These are phyloP conservation scores for Candida ulmi DNA, from an alignment of 805 yeast species.

Conservation along the genomic window DNA sequence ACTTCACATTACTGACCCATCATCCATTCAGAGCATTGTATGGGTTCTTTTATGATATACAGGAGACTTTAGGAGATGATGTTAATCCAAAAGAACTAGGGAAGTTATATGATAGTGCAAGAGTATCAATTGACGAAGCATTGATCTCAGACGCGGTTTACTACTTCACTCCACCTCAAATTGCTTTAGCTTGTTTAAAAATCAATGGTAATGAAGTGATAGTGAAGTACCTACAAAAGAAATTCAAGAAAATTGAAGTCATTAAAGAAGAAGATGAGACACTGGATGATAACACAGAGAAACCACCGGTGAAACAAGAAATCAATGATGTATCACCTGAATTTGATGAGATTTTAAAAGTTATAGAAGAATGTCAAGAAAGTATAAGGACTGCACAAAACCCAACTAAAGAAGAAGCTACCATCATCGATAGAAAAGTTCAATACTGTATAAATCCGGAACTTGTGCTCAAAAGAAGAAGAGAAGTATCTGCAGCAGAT, in stretches of 20 bases:
- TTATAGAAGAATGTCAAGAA: constrained; percentile 44
- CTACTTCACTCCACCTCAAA: constrained; percentile 88
- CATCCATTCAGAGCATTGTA: constrained; percentile 88
- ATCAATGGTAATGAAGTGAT: constrained; percentile 58
- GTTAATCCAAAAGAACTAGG: constrained; percentile 57
- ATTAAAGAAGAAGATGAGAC: constrained; percentile 14
- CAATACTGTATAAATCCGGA: constrained; percentile 59
- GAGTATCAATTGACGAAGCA: constrained; percentile 59
- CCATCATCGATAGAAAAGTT: constrained; percentile 55
- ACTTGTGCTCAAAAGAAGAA: constrained; percentile 41
- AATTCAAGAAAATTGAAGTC: constrained; percentile 32
- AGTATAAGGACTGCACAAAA: constrained; percentile 36
- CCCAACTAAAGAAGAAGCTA: constrained; percentile 58
- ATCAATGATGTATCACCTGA: constrained; percentile 5
- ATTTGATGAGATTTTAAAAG: constrained; percentile 38
- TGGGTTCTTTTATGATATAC: constrained; percentile 91
- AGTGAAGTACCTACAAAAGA: constrained; percentile 59
- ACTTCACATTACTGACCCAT: constrained; percentile 79
- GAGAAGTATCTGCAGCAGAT: constrained; percentile 21
- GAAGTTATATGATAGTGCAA: constrained; percentile 63
- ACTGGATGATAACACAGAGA: constrained; percentile 3
- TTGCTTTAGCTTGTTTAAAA: constrained; percentile 82
- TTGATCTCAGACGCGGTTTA: constrained; percentile 72
- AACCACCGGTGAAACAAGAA: constrained; percentile 4
- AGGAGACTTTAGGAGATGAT: constrained; percentile 39